These are phyloP conservation scores for Podospora tetraspora DNA, from an alignment of 495 filamentous ascomycete genomes.

Conservation along the genomic window DNA sequence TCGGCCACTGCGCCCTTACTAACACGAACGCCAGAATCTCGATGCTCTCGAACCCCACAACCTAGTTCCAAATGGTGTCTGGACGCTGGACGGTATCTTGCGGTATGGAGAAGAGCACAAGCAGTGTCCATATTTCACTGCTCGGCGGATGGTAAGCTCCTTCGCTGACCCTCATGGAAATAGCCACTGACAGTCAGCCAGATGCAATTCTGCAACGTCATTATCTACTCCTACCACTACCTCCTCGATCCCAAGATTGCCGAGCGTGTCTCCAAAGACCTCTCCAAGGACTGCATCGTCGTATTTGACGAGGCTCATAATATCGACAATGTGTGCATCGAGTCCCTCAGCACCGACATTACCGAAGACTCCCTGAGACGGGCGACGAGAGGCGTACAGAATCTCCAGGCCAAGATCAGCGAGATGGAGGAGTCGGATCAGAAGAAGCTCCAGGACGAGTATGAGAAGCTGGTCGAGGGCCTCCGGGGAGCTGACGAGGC, in stretches of 20 bases:
- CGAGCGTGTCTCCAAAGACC: slow-evolving; percentile 89
- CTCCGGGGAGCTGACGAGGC: slow-evolving; percentile 81
- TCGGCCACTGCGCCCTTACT: slow-evolving; percentile 3
- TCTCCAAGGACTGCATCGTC: slow-evolving; percentile 97
- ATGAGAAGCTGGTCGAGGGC: slow-evolving; percentile 91
- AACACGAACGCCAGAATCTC: slow-evolving; percentile 59
- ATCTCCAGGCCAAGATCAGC: slow-evolving; percentile 80
- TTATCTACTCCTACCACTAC: slow-evolving; percentile 99
- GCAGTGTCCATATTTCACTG: slow-evolving; percentile 96
- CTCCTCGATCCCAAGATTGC: slow-evolving; percentile 97
- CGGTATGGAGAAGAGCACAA: slow-evolving; percentile 91
- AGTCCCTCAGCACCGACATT: slow-evolving; percentile 92
- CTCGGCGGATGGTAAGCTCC: slow-evolving; percentile 76
- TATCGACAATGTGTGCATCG: slow-evolving; percentile 99
- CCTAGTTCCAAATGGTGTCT: slow-evolving; percentile 86
- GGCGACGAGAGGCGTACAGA: slow-evolving; percentile 82
- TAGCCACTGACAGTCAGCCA: slow-evolving; percentile 28
- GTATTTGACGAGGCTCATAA: slow-evolving; percentile 99
- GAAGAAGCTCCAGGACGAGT: slow-evolving; percentile 89
- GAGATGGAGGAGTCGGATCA: slow-evolving; percentile 93
- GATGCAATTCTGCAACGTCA: slow-evolving; percentile 98
- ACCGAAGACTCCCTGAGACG: slow-evolving; percentile 89
- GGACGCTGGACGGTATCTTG: slow-evolving; percentile 85
- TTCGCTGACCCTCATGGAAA: slow-evolving; percentile 7
- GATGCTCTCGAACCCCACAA: slow-evolving; percentile 92